Evolutionary conservation across 306 rosid species (phyloP), one percentile per base, ranked within the genome.

Genomic region (Senna siamea): DNA sequence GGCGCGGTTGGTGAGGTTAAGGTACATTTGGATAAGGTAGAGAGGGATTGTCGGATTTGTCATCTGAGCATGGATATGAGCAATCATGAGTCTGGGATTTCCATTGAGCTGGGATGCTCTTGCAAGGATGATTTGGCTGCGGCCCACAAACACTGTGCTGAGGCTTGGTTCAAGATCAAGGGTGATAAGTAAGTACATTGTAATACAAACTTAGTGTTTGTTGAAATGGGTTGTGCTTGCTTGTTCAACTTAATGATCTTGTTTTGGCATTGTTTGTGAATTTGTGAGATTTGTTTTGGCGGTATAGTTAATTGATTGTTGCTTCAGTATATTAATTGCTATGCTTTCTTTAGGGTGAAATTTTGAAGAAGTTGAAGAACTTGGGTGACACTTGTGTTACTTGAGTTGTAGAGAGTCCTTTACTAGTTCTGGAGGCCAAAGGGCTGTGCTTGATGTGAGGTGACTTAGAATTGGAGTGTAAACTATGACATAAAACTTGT

Each of bases 81-180:
- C 9, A 84, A 84, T 70, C 84, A 71, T 17, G 96, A 90, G 71
- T 85, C 86, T 71, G 96, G 84, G 63, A 74, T 73, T 78, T 90
- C 90, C 40, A 82, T 90, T 38, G 90, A 90, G 79, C 63, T 90
- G 69, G 96, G 96, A 17, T 90, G 96, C 78, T 90, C 92, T 23
- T 89, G 94, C 11, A 89, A 89, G 82, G 86, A 85, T n/a, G 94
- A 87, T 81, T 83, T 89, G 77, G 91, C 94, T 81, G 91, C 88
- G 81, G 89, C 91, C 1, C 94, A 89, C 54, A 89, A 87, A 63
- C 89, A 87, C 4, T 89, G 94, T 83, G 94, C 91, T 60, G 94
- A 89, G 52, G 87, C 91, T 72, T 89, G 94, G 94, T 89, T 89
- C 89, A 86, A 85, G 62, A 83, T 89, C 77, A 89, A 89, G 89